Evolutionary conservation across 2,329 filamentous ascomycete genomes (phyloP).

Genomic region (Fusarium sp.): DNA sequence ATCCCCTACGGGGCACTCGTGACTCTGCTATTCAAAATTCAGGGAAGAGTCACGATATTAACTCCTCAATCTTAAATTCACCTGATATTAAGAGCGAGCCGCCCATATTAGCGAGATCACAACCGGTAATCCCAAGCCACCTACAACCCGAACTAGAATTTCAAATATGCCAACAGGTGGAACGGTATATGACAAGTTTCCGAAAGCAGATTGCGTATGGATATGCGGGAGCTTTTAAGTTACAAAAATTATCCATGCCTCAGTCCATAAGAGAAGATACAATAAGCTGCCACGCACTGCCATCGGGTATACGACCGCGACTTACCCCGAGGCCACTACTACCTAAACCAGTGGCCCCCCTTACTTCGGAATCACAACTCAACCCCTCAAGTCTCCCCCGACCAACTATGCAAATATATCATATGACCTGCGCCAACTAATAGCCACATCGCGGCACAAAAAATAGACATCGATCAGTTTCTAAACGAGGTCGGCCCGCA

Average conservation of each 20-base stretch:
- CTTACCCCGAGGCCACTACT: background rate
- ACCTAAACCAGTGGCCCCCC: background rate
- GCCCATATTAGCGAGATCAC: background rate
- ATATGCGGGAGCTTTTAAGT: background rate
- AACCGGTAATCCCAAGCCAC: background rate
- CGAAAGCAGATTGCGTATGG: constrained; percentile 2
- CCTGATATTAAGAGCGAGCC: background rate
- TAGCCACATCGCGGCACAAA: background rate
- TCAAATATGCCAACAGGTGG: background rate
- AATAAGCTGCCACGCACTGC: background rate
- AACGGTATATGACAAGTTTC: background rate
- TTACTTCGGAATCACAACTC: background rate
- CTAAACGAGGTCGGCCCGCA: constrained; percentile 4
- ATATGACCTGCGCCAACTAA: constrained; percentile 1
- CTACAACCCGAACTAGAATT: background rate
- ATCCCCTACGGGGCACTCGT: constrained; percentile 2
- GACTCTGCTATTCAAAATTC: background rate
- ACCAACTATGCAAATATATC: constrained; percentile 2
- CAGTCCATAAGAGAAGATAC: background rate
- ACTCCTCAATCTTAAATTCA: background rate
- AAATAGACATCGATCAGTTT: background rate
- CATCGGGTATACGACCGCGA: background rate
- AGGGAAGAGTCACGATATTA: background rate
- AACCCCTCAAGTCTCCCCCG: background rate
- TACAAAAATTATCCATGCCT: background rate